A percentile compares a stretch with the other conserved stretches of the same genome.
phyloP scores from a whole-genome alignment of 768 basidiomycete genomes.

The Phylloporus sp. region DNA sequence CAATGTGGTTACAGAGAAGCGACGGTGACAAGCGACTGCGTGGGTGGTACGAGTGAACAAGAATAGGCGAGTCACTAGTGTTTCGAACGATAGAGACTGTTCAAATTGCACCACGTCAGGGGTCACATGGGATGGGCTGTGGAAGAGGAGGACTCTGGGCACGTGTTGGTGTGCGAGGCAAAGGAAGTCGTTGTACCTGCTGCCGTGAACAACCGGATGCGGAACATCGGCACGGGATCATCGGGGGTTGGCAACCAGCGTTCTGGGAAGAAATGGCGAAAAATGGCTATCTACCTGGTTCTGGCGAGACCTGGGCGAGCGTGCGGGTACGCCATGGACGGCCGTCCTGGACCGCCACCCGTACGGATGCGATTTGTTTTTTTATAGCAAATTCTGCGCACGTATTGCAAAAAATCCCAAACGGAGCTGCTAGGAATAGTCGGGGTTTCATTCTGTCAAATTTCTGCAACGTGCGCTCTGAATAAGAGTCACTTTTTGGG shows the following conservation, averaged over 20 bases:
- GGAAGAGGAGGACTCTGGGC: not conserved
- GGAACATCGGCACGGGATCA: conserved; percentile 23
- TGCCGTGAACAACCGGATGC: conserved; percentile 16
- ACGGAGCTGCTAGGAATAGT: conserved; percentile 29
- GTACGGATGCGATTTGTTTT: conserved; percentile 8
- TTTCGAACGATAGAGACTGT: not conserved
- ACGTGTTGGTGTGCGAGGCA: conserved; percentile 6
- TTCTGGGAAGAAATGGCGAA: conserved; percentile 9
- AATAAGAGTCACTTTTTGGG: conserved; percentile 11
- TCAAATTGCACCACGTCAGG: no score
- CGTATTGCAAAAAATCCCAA: conserved; percentile 12
- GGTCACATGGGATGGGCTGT: not conserved
- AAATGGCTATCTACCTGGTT: conserved; percentile 12
- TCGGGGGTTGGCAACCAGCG: conserved; percentile 5
- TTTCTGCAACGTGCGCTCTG: conserved; percentile 24
- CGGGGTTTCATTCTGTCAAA: conserved; percentile 33
- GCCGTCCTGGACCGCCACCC: conserved; percentile 14
- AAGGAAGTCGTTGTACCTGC: not conserved
- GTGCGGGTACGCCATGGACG: conserved; percentile 19
- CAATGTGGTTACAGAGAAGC: conserved; percentile 5
- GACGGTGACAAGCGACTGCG: conserved; percentile 9
- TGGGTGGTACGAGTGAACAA: conserved; percentile 6
- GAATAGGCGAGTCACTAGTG: not conserved
- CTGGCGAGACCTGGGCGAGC: conserved; percentile 14
- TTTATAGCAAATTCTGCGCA: conserved; percentile 14